phyloP scores from a whole-genome alignment of 768 basidiomycete genomes.

The Hemileccinum rubropunctum region DNA sequence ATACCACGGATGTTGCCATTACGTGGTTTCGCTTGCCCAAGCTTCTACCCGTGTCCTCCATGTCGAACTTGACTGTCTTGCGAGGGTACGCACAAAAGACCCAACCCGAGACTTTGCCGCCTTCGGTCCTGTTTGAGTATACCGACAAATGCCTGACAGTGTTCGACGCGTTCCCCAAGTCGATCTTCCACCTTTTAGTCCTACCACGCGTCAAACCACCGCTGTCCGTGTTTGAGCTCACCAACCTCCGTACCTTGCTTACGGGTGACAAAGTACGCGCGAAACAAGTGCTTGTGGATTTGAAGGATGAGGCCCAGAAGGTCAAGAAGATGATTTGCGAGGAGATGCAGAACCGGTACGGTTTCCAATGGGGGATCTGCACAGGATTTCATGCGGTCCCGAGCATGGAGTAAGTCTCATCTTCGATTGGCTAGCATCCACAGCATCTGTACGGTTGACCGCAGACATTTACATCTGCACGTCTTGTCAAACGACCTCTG shows the following conservation, averaged over 20 bases:
- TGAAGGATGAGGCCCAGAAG: constrained; percentile 55
- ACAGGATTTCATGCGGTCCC: constrained; percentile 83
- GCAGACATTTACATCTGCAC: constrained; percentile 81
- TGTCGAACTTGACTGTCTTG: constrained; percentile 51
- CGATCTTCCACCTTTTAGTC: constrained; percentile 84
- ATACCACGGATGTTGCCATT: constrained; percentile 10
- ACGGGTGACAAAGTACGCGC: constrained; percentile 52
- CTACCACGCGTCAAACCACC: constrained; percentile 56
- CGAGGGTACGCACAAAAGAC: constrained; percentile 55
- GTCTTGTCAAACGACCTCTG: constrained; percentile 78
- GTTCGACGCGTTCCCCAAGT: constrained; percentile 78
- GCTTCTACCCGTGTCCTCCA: neutral
- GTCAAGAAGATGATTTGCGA: constrained; percentile 62
- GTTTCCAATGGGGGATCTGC: constrained; percentile 76
- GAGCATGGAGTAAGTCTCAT: constrained; percentile 72
- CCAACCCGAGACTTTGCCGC: constrained; percentile 52
- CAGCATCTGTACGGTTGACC: neutral
- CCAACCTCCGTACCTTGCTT: constrained; percentile 56
- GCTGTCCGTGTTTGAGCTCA: constrained; percentile 38
- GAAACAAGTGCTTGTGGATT: constrained; percentile 47
- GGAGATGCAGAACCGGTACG: constrained; percentile 76
- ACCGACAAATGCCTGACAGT: constrained; percentile 58
- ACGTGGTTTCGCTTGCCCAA: constrained; percentile 2
- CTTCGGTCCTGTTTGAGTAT: constrained; percentile 57
- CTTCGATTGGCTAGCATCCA: neutral